A percentile compares a stretch with the other conserved stretches of the same genome.
Conservation (phyloP, 78 protist genomes). For the Blattamonas nauphoetae region DNA sequence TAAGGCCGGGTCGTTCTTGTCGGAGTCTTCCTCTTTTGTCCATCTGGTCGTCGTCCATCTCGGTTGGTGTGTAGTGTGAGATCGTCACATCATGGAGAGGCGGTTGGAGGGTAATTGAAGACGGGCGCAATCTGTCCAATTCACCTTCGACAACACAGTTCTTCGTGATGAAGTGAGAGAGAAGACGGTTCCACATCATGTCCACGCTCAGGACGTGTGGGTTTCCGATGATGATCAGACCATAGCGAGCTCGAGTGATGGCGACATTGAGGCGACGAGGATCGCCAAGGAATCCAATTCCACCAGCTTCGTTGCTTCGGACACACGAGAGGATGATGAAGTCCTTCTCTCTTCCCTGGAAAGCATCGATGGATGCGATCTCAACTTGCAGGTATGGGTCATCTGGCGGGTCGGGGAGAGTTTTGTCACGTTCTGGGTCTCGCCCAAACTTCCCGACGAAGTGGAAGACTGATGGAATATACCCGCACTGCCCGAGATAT, state of each 20-base stretch:
- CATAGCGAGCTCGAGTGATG: slow-evolving; percentile 93
- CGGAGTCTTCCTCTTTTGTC: background rate
- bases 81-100: too few species aligned
- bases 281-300: slow-evolving; percentile 96
- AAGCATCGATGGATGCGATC: slow-evolving; percentile 94
- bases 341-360: slow-evolving; percentile 98
- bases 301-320: slow-evolving; percentile 87
- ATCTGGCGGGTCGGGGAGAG: slow-evolving; percentile 41
- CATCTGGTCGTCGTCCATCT: background rate
- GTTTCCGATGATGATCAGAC: slow-evolving; percentile 90
- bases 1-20: background rate
- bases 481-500: slow-evolving; percentile 98
- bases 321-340: slow-evolving; percentile 96
- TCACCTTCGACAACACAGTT: slow-evolving; percentile 86
- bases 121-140: slow-evolving; percentile 45
- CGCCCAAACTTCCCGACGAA: background rate
- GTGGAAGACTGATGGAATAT: slow-evolving; percentile 41
- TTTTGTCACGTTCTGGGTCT: background rate
- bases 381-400: slow-evolving; percentile 61
- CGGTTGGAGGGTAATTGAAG: slow-evolving; percentile 15
- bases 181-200: slow-evolving; percentile 88
- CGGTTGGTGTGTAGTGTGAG: background rate
- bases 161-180: slow-evolving; percentile 73
- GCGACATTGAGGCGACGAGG: slow-evolving; percentile 99
- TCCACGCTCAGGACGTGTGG: slow-evolving; percentile 78